phyloP scores from a whole-genome alignment of 2,329 filamentous ascomycete species.

The Phaeosphaeria sp. region DNA sequence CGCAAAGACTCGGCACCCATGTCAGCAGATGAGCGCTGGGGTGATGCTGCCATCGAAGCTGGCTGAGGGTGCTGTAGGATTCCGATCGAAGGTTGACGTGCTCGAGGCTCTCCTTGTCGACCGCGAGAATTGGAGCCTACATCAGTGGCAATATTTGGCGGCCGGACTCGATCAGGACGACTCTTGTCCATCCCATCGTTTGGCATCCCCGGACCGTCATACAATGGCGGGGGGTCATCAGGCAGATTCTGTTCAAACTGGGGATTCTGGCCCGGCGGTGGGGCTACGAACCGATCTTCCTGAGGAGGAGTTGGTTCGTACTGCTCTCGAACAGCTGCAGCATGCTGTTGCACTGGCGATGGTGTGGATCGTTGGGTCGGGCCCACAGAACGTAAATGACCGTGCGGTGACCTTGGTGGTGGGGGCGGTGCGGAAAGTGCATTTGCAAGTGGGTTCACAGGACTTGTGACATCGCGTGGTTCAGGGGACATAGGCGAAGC shows the following conservation, averaged over 20 bases:
- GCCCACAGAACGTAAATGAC: constrained; percentile 23
- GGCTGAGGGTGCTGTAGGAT: constrained; percentile 48
- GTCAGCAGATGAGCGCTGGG: constrained; percentile 42
- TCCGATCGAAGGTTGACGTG: constrained; percentile 40
- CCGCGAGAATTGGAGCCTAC: constrained; percentile 13
- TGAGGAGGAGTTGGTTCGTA: constrained; percentile 14
- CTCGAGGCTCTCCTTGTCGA: constrained; percentile 28
- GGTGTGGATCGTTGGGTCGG: constrained; percentile 10
- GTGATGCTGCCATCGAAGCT: constrained; percentile 49
- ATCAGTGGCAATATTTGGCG: constrained; percentile 40
- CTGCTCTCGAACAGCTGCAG: constrained; percentile 4
- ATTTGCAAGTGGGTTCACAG: constrained; percentile 28
- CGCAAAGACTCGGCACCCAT: constrained; percentile 47
- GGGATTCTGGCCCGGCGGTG: constrained; percentile 10
- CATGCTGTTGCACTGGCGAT: constrained; percentile 16
- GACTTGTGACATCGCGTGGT: constrained; percentile 20
- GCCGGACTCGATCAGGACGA: constrained; percentile 33
- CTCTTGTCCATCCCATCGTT: constrained; percentile 42
- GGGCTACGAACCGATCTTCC: constrained; percentile 8
- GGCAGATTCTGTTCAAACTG: constrained; percentile 29
- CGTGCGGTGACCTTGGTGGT: constrained; percentile 33
- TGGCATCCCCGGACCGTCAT: constrained; percentile 38
- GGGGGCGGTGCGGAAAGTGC: constrained; percentile 30
- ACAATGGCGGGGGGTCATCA: constrained; percentile 45
- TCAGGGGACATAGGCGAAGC: constrained; percentile 35